Percentiles rank a stretch among this genome's conserved stretches.
phyloP scores from a whole-genome alignment of 768 basidiomycete genomes.

The Phallus indusiatus region DNA sequence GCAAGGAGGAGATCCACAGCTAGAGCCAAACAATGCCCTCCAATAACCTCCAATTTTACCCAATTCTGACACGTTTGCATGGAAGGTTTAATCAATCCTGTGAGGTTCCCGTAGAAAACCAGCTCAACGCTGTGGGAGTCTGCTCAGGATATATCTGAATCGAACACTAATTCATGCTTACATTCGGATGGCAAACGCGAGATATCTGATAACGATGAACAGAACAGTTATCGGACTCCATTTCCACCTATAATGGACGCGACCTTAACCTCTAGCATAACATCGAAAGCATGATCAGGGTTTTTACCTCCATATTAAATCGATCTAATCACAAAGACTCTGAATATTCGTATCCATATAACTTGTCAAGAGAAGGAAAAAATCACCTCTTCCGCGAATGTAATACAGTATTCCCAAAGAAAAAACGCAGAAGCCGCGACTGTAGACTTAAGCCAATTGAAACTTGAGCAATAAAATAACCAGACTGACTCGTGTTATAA shows the following conservation, averaged over 20 bases:
- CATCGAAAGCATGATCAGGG: not conserved
- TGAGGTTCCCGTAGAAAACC: slow-evolving; percentile 1
- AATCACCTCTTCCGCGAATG: slow-evolving; percentile 1
- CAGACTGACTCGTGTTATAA: too few relatives aligned
- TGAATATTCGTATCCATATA: too few relatives aligned
- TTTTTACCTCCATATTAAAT: not conserved
- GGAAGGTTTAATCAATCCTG: not conserved
- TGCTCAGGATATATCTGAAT: too few relatives aligned
- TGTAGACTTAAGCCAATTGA: not conserved
- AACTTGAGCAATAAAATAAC: too few relatives aligned
- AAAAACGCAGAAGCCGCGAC: slow-evolving; percentile 6
- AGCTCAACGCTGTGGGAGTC: slow-evolving; percentile 4
- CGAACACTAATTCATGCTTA: too few relatives aligned
- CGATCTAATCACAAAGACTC: too few relatives aligned
- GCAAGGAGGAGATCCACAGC: not conserved
- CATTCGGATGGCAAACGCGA: slow-evolving; percentile 3
- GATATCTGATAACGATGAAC: slow-evolving; percentile 3
- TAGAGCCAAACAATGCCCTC: not conserved
- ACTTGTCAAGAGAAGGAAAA: too few relatives aligned
- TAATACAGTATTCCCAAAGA: slow-evolving; percentile 8
- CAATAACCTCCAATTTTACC: slow-evolving; percentile 1
- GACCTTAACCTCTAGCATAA: too few relatives aligned
- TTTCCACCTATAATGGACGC: not conserved
- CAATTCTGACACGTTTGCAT: not conserved
- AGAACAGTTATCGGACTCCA: not conserved